A percentile compares a stretch with the other conserved stretches of the same genome.
Evolutionary conservation across 768 basidiomycete species (phyloP).

Genomic region (Mycena galopus): DNA sequence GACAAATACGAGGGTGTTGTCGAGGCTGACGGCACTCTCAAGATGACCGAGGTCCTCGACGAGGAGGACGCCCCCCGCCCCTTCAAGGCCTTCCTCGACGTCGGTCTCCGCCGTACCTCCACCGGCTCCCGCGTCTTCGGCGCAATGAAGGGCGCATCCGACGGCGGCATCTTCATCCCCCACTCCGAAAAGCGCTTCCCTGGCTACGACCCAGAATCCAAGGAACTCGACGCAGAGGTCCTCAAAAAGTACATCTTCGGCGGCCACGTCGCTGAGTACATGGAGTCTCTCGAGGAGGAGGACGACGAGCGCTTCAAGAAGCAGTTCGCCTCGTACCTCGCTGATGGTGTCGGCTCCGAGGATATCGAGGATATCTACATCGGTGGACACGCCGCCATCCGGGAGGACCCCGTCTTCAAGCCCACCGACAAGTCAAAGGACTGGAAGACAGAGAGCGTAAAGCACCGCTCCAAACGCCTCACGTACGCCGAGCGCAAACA

Average conservation of each 20-base stretch:
- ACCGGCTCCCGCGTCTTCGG: slow-evolving; percentile 98
- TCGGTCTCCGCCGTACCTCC: slow-evolving; percentile 97
- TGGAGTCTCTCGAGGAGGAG: slow-evolving; percentile 99
- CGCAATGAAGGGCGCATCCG: slow-evolving; percentile 98
- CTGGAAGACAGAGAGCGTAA: slow-evolving; percentile 90
- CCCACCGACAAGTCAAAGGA: slow-evolving; percentile 90
- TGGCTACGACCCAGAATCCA: slow-evolving; percentile 93
- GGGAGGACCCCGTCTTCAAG: slow-evolving; percentile 93
- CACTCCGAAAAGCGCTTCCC: slow-evolving; percentile 99
- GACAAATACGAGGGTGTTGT: slow-evolving; percentile 97
- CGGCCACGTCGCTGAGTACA: slow-evolving; percentile 99
- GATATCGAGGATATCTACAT: slow-evolving; percentile 97
- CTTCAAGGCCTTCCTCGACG: slow-evolving; percentile 99
- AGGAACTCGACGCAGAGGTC: slow-evolving; percentile 93
- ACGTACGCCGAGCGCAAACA: slow-evolving; percentile 83
- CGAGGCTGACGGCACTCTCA: slow-evolving; percentile 91
- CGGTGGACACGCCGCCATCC: slow-evolving; percentile 94
- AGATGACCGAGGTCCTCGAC: slow-evolving; percentile 86
- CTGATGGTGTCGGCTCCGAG: slow-evolving; percentile 94
- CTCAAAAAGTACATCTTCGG: slow-evolving; percentile 98
- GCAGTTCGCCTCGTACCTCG: slow-evolving; percentile 95
- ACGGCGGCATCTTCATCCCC: slow-evolving; percentile 98
- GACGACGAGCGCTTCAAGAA: slow-evolving; percentile 99
- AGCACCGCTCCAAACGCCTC: slow-evolving; percentile 77
- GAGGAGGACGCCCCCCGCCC: slow-evolving; percentile 95